Evolutionary conservation across 306 rosid species (phyloP), one percentile per base, ranked within the genome.

Genomic region (Castanea crenata): DNA sequence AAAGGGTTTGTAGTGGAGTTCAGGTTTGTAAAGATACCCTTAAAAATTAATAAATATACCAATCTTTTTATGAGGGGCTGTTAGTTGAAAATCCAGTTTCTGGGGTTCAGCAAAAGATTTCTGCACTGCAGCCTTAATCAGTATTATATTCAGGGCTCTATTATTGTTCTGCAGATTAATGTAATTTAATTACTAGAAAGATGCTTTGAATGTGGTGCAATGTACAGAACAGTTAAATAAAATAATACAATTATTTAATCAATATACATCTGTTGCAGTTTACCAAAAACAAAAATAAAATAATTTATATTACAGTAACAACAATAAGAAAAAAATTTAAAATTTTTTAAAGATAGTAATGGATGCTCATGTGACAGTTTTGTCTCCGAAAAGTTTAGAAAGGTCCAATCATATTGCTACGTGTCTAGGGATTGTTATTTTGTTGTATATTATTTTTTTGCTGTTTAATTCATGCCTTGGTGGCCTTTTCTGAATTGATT

Each of bases 191-290:
- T 85, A 86, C 70, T 73, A 80, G 78, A 46, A 88, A 86, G 94
- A 92, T 94, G 92, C 97, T 91, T 86, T 87, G 88, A 90, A 78
- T 80, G 92, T 85, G 89, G 86, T 76, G 91, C 87, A 75, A 56
- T 71, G 71, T 54, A 84, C 73, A 81, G 83, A 83, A 83, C 89
- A 89, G 79, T 86, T 79, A 80, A 84, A 82, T 80, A 38, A 72
- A 73, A 41, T 41, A 41, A 41, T 41, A 8, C 74, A 69, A 54
- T 65, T 81, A 85, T 83, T 72, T 49, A 72, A 83, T 73, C 71
- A n/a, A 73, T 32, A 74, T 4, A 4, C 10, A 18, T 46, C 21
- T 35, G n/a, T 34, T 19, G 20, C 20, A 4, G 72, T 35, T 31
- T 38, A 35, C 72, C 16, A 9, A 34, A 67, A 67, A 34, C 15